Conservation (phyloP, 2,329 filamentous ascomycete species). For the Trichophaea hybrida region DNA sequence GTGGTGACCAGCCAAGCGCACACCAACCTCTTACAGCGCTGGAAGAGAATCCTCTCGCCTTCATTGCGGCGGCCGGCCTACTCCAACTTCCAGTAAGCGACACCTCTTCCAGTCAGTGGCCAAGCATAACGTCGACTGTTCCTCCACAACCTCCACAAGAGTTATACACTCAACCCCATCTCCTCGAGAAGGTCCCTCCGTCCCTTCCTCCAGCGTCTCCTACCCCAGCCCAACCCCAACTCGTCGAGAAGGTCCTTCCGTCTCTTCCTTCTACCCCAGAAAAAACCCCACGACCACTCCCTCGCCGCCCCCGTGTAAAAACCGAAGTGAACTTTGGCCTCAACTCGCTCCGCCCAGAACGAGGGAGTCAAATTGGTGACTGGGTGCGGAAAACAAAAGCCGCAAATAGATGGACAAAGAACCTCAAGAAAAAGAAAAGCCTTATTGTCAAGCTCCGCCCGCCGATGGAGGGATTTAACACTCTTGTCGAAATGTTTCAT, state of each 20-base stretch:
- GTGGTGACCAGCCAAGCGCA: not conserved
- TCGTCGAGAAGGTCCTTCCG: not conserved
- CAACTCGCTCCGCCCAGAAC: not conserved
- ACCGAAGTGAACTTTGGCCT: not conserved
- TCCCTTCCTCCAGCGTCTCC: not conserved
- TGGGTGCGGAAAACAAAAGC: not conserved
- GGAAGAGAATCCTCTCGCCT: conserved; percentile 19
- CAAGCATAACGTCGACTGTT: not conserved
- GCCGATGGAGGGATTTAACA: not conserved
- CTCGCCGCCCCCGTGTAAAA: not conserved
- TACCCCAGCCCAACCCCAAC: not conserved
- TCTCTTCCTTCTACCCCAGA: not conserved
- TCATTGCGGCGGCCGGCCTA: conserved; percentile 22
- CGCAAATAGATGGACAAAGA: not conserved
- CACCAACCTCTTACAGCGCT: conserved; percentile 8
- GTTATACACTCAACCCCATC: not conserved
- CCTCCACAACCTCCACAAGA: not conserved
- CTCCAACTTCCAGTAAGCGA: not conserved
- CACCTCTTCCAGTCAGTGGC: not conserved
- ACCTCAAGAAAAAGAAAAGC: not conserved
- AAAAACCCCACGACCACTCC: not conserved
- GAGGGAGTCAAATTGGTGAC: not conserved
- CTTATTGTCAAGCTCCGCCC: not conserved
- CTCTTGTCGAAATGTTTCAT: not conserved
- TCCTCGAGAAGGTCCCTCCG: not conserved